Evolutionary conservation across 2,329 filamentous ascomycete species (phyloP).

Genomic region (Diaporthe humulicola): DNA sequence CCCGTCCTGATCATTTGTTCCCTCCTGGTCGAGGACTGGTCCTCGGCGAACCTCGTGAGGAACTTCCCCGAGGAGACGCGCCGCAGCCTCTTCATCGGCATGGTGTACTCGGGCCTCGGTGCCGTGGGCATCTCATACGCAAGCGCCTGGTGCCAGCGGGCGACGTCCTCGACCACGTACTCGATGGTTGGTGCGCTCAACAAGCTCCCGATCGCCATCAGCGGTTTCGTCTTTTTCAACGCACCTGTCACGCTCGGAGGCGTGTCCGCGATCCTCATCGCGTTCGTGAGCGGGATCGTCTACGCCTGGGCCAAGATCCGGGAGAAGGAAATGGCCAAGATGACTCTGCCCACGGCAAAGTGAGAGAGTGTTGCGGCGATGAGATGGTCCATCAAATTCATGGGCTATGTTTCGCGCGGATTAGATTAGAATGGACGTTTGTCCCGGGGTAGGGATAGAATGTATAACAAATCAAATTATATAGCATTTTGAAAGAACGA

Average conservation of each 20-base stretch:
- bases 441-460: background rate
- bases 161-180: conserved; percentile 98
- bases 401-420: background rate
- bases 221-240: conserved; percentile 93
- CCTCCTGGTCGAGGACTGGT: conserved; percentile 92
- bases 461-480: background rate
- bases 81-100: conserved; percentile 84
- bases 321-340: conserved; percentile 77
- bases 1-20: conserved; percentile 88
- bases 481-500: background rate
- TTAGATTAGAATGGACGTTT: background rate
- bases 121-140: conserved; percentile 99
- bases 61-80: conserved; percentile 91
- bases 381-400: background rate
- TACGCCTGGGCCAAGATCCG: conserved; percentile 90
- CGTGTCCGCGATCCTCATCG: conserved; percentile 90
- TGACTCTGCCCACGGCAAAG: conserved; percentile 76
- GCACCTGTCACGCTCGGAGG: conserved; percentile 93
- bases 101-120: conserved; percentile 93
- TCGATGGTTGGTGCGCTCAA: conserved; percentile 98
- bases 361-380: conserved; percentile 40
- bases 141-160: conserved; percentile 97
- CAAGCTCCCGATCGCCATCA: conserved; percentile 95
- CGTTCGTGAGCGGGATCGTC: conserved; percentile 92
- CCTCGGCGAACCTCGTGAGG: conserved; percentile 80